Evolutionary conservation across 2,329 filamentous ascomycete genomes (phyloP).

Genomic region (Ophiostoma quercus): DNA sequence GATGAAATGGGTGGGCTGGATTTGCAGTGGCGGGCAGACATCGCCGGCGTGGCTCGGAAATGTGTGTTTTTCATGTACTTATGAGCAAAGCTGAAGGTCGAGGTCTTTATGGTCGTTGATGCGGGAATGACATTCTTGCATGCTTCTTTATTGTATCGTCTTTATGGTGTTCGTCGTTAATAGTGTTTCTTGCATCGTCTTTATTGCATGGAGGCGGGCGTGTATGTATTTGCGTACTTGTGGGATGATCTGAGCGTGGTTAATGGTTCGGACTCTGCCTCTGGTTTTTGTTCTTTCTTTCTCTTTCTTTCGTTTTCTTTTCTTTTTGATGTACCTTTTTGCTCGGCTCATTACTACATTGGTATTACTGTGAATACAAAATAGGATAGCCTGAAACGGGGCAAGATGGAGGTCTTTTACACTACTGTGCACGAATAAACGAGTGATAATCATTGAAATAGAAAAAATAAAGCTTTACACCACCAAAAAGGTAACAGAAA

Average conservation of each 20-base stretch:
- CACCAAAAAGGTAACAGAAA: not conserved
- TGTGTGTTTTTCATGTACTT: not conserved
- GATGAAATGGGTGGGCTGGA: not conserved
- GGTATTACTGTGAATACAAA: not conserved
- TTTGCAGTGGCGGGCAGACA: not conserved
- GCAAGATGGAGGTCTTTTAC: not conserved
- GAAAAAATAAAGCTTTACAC: not conserved
- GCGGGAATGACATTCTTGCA: not conserved
- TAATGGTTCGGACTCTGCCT: not conserved
- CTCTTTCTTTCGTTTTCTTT: not conserved
- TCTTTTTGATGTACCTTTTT: not conserved
- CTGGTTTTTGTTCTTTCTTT: not conserved
- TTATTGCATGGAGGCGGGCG: not conserved
- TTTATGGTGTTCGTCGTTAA: too few relatives aligned
- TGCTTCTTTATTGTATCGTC: not conserved
- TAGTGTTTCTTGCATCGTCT: not conserved
- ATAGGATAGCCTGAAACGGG: not conserved
- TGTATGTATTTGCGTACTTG: not conserved
- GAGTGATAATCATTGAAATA: not conserved
- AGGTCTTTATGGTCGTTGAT: not conserved
- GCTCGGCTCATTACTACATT: not conserved
- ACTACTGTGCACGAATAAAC: not conserved
- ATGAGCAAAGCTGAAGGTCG: not conserved
- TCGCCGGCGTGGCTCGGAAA: not conserved
- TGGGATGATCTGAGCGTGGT: not conserved